These are phyloP conservation scores for Tilletia setariae DNA, from an alignment of 1,284 basidiomycete genomes.

Conservation along the genomic window DNA sequence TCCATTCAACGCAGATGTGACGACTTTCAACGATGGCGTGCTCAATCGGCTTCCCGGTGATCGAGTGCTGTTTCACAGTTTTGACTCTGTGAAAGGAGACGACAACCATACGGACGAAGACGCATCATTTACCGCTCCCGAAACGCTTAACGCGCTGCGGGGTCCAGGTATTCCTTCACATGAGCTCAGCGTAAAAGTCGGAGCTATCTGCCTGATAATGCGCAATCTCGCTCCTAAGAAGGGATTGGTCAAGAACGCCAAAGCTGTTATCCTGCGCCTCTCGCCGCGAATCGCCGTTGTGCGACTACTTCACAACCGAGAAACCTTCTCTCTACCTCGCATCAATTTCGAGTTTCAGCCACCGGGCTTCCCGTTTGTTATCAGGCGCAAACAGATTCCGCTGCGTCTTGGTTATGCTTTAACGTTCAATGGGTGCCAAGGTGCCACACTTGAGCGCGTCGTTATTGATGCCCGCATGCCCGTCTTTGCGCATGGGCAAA, in stretches of 20 bases:
- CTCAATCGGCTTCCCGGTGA: background rate
- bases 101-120: background rate
- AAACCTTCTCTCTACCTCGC: background rate
- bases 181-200: background rate
- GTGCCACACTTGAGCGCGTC: background rate
- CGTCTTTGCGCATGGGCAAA: background rate
- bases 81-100: background rate
- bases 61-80: background rate
- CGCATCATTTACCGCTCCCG: background rate
- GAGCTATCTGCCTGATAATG: background rate
- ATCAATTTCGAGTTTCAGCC: background rate
- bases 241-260: background rate
- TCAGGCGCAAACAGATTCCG: background rate
- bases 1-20: background rate
- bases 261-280: background rate
- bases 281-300: background rate
- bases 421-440: slow-evolving; percentile 2
- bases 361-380: background rate
- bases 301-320: background rate
- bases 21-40: background rate
- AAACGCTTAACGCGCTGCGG: background rate
- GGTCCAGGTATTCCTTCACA: background rate
- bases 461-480: background rate
- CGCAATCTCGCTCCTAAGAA: background rate
- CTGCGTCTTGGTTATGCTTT: background rate